Conservation (phyloP, 31 red algal genomes). For the Asparagopsis taxiformis region DNA sequence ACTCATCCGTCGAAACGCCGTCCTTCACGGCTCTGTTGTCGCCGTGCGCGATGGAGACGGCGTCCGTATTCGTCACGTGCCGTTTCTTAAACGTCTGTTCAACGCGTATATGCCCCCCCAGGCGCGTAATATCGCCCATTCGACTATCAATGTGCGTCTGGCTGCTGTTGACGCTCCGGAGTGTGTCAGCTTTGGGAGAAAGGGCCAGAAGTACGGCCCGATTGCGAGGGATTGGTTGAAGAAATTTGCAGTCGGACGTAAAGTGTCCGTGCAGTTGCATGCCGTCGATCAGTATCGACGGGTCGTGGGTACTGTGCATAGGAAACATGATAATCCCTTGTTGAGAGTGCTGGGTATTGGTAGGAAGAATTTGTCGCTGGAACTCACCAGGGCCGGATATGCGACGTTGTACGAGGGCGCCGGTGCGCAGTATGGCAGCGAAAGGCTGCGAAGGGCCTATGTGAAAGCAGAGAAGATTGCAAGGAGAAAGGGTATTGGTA, state of each 20-base stretch:
- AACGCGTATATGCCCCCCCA: slow-evolving; percentile 18
- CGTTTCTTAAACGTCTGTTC: slow-evolving; percentile 52
- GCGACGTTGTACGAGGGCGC: slow-evolving; percentile 72
- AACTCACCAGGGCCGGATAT: slow-evolving; percentile 75
- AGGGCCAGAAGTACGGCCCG: slow-evolving; percentile 63
- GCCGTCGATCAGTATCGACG: slow-evolving; percentile 74
- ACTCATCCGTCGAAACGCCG: slow-evolving; percentile 4
- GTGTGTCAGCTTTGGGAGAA: slow-evolving; percentile 55
- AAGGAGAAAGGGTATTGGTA: slow-evolving; percentile 17
- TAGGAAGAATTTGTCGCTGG: slow-evolving; percentile 65
- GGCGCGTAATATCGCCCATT: not conserved
- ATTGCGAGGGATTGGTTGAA: slow-evolving; percentile 59
- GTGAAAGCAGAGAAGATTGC: slow-evolving; percentile 21
- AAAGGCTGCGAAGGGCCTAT: slow-evolving; percentile 22
- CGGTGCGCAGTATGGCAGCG: slow-evolving; percentile 64
- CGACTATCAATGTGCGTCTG: slow-evolving; percentile 74
- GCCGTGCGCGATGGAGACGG: slow-evolving; percentile 66
- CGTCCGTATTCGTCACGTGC: slow-evolving; percentile 51
- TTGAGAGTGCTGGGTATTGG: slow-evolving; percentile 51
- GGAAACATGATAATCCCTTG: slow-evolving; percentile 22
- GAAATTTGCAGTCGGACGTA: slow-evolving; percentile 23
- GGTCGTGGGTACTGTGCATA: slow-evolving; percentile 56
- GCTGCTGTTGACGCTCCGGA: slow-evolving; percentile 89
- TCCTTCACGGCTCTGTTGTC: slow-evolving; percentile 52
- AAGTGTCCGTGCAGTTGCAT: slow-evolving; percentile 19